Base-by-base conservation (phyloP, 1,284 basidiomycete species). In the Acaromyces ingoldii region DNA sequence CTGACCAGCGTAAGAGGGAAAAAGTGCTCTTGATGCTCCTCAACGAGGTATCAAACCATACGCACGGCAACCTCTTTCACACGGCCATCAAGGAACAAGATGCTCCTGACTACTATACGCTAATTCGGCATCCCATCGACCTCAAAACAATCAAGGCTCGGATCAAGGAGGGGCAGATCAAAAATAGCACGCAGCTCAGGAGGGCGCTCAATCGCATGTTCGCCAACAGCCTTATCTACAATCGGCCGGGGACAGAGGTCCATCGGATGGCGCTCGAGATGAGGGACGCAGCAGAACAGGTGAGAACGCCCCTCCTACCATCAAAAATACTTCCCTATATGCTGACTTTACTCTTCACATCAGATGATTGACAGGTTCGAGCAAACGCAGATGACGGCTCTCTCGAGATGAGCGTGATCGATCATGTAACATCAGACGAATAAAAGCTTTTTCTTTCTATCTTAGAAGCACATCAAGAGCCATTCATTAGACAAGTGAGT, bases 181-280 rank as follows among this genome's bases (percentile, higher is more conserved):
- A 34, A 2, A 55, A 50, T 10, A 41, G 57, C 1, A 57, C 60
- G 17, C 59, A 72, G 39, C 49, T 74, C 31, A 43, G 62, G 15
- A 59, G 49, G 47, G 59, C 60, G 1, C 47, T 74, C 28, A 57
- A 46, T 13, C 59, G 64, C 21, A 71, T 74, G 68, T 74, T 71
- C 53, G 70, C 71, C 21, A 74, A 74, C 48, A 53, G 56, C 13
- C 55, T 72, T 31, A 70, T 74, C 26, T 74, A 74, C 49, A 72
- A 72, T 38, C 42, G 62, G 3, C 66, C 67, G 9, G 70, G 66
- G 6, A 69, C 68, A 10, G 70, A 72, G 50, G 69, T 74, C 39
- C 58, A 67, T 33, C 49, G 64, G 30, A 72, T 74, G 70, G 71
- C 71, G 21, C 61, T 49, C 26, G 71, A 74, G 57, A 74, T 74